A percentile compares a stretch with the other conserved stretches of the same genome.
These are phyloP conservation scores for Lactarius pseudohatsudake DNA, from an alignment of 768 basidiomycete genomes.

Conservation along the genomic window DNA sequence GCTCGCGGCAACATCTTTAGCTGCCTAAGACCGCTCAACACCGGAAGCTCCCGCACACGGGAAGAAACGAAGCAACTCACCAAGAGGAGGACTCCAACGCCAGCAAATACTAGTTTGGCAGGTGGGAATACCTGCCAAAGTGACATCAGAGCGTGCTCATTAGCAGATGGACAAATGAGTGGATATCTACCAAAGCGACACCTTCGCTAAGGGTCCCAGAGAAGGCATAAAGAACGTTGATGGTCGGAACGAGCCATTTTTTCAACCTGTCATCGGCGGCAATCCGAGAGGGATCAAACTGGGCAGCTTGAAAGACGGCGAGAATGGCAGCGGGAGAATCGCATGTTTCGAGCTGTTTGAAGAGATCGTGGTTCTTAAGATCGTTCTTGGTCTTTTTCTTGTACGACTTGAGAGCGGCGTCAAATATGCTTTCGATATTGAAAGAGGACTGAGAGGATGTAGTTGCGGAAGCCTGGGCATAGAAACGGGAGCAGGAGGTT, in stretches of 20 bases:
- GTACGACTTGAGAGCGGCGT: not conserved
- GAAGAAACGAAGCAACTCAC: not conserved
- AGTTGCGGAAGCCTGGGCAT: not conserved
- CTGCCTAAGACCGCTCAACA: not conserved
- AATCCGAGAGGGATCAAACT: not conserved
- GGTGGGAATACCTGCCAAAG: not conserved
- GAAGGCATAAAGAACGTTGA: not conserved
- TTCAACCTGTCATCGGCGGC: not conserved
- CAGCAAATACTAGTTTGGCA: not conserved
- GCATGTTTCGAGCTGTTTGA: too few relatives aligned
- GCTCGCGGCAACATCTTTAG: not conserved
- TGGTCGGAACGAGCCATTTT: not conserved
- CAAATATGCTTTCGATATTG: not conserved
- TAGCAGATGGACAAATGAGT: too few relatives aligned
- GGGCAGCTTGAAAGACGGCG: not conserved
- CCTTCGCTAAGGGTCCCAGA: not conserved
- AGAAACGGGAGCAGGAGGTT: not conserved
- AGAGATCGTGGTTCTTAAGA: too few relatives aligned
- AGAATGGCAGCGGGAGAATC: not conserved
- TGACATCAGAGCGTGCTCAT: not conserved
- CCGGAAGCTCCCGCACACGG: not conserved
- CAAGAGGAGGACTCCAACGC: not conserved
- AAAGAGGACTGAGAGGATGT: not conserved
- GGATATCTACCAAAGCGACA: not conserved
- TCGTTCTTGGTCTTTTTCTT: too few relatives aligned